Base-by-base conservation (phyloP, 1,284 basidiomycete genomes). In the Trametes versicolor region DNA sequence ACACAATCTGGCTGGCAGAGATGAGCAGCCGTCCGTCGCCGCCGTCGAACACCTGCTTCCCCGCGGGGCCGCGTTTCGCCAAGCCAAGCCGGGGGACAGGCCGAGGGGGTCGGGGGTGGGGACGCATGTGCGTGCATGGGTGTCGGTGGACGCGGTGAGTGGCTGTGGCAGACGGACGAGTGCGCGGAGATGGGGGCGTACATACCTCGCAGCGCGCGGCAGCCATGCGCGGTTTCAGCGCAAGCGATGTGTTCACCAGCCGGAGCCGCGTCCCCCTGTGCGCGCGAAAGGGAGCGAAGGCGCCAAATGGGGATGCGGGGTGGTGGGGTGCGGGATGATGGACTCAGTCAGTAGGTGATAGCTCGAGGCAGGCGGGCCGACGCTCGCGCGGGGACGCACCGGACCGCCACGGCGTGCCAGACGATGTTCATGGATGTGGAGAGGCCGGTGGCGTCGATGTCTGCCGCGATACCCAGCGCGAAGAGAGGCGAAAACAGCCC, bases 141-240 rank as follows among this genome's bases (percentile, higher is more conserved):
- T 43, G 41, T 43, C 41, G 19, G 41, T 43, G 41, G 41, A 25
- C 25, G 21, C 15, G 8, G 23, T 48, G 36, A 34, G 29, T 27
- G 36, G n/a, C 41, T 56, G 48, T 27, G 39, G 43, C 49, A 17
- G 19, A 25, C n/a, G 29, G 9, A 12, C 36, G n/a, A 7, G 23
- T 41, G 52, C 23, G 13, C n/a, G 39, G 21, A 36, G 51, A 21
- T 17, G 12, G 15, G 29, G 4, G 29, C 12, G n/a, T 12, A 32
- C 68, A 27, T 52, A 75, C 75, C 71, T 77, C 74, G 41, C 70
- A 71, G 12, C 73, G 68, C 39, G 73, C 70, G 4, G 70, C 62
- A 4, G 64, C 61, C 50, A 72, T 56, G 12, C 70, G 52, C 3
- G 70, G 70, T 45, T 67, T 67, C 34, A 65, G 57, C 2, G 73